phyloP scores from a whole-genome alignment of 371 early-diverging fungal genomes.

The Mortierella polycephala region DNA sequence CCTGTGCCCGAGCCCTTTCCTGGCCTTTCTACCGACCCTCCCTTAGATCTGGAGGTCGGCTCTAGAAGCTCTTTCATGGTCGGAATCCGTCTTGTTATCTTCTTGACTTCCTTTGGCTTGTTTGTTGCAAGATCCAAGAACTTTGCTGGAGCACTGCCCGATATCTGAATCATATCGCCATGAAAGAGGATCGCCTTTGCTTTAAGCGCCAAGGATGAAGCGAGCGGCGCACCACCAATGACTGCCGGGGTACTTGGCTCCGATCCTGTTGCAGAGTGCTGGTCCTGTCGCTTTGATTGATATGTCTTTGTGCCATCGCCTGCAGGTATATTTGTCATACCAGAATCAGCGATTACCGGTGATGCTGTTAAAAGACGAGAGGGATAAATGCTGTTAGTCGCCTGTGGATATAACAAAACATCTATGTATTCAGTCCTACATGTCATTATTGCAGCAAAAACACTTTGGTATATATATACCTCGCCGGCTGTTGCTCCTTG shows the following conservation, averaged over 20 bases:
- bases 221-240: constrained; percentile 24
- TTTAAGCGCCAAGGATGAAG: constrained; percentile 38
- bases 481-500: not conserved
- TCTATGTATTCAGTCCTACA: not conserved
- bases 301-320: constrained; percentile 33
- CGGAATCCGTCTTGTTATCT: constrained; percentile 34
- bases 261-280: constrained; percentile 22
- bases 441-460: no score
- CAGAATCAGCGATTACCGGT: not conserved
- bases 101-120: constrained; percentile 28
- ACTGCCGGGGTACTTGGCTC: constrained; percentile 32
- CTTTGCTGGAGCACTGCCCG: constrained; percentile 58
- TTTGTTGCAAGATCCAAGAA: constrained; percentile 49
- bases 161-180: constrained; percentile 56
- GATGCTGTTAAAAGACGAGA: not conserved
- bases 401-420: not conserved
- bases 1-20: constrained; percentile 4
- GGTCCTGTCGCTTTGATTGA: constrained; percentile 46
- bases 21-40: constrained; percentile 6
- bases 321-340: not conserved
- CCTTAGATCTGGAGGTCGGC: constrained; percentile 11
- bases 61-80: constrained; percentile 51
- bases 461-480: not conserved
- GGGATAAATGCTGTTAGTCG: not conserved
- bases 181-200: constrained; percentile 54